Evolutionary conservation across 352 stramenopile species (phyloP).

Genomic region (Phytopythium ostracodes): DNA sequence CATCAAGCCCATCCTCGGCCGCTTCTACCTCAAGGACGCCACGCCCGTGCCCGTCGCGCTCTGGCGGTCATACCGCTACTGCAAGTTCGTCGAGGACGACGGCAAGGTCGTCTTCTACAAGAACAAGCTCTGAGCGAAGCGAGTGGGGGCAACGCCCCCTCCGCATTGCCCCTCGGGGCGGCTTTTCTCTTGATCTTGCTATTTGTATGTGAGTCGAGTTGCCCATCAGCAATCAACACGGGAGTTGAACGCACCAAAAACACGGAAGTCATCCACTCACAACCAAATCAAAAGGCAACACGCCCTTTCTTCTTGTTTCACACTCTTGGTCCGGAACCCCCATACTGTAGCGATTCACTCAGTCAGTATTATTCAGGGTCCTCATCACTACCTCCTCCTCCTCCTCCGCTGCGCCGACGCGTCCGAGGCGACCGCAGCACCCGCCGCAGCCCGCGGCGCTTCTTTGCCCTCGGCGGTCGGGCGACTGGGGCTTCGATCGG

Average conservation of each 20-base stretch:
- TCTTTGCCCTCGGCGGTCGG: neutral
- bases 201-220: no score
- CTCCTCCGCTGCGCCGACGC: neutral
- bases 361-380: no score
- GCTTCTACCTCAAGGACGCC: constrained; percentile 95
- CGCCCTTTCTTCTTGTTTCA: neutral
- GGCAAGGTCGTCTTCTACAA: constrained; percentile 92
- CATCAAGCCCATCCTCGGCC: constrained; percentile 91
- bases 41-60: constrained; percentile 87
- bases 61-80: constrained; percentile 91
- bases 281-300: neutral
- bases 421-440: neutral
- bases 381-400: no score
- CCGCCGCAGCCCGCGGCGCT: constrained; percentile 2
- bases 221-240: neutral
- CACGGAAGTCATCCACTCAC: neutral
- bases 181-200: no score
- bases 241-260: neutral
- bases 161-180: no score
- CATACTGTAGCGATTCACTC: neutral
- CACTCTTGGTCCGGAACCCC: neutral
- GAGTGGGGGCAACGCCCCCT: no score
- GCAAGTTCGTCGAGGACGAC: constrained; percentile 94
- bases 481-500: neutral
- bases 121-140: constrained; percentile 34